Base-by-base conservation (phyloP, 116 monocot species). In the Cymodocea nodosa region DNA sequence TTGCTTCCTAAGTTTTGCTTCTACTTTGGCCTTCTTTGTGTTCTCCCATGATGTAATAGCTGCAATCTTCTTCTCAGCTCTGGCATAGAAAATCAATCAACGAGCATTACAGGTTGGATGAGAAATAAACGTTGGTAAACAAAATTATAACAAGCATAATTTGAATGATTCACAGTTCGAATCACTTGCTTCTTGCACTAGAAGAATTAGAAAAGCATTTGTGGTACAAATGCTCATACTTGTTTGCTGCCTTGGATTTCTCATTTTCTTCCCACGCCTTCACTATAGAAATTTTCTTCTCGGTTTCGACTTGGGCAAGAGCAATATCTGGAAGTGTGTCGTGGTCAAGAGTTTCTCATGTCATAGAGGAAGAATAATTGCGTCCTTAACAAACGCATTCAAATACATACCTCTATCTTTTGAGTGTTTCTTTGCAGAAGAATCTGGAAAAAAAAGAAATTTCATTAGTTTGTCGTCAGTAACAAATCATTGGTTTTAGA, bases 181-280 rank as follows among this genome's bases (percentile, higher is more conserved):
- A 30, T 30, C 30, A 30, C 30, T 30, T 30, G 30, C 30, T 30
- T 30, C 30, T 30, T 30, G 30, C 30, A 30, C 30, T 30, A 1
- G 30, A 30, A 30, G 30, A 30, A 30, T 3, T 30, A 1, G 30
- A 30, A 30, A 30, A 30, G 30, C 30, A 1, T 30, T 1, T 30
- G 30, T 30, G 30, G 30, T 30, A 30, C 30, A 6, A 23, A 5
- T 23, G 24, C 8, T 24, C 76, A 68, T 62, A 84, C 94, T 80
- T 86, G 70, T 89, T 86, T 35, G 86, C 80, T 52, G 82, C 84
- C 66, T 86, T 93, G 23, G 68, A 69, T 78, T 84, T 93, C 37
- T 93, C 86, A 23, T 76, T 93, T 13, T 93, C 94, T 64, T 89
- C 89, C 94, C 94, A 94, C 20, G 94, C 94, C 54, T 68, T 94